These are phyloP conservation scores for Cutaneotrichosporon curvatum DNA, from an alignment of 1,284 basidiomycete species.

Conservation along the genomic window DNA sequence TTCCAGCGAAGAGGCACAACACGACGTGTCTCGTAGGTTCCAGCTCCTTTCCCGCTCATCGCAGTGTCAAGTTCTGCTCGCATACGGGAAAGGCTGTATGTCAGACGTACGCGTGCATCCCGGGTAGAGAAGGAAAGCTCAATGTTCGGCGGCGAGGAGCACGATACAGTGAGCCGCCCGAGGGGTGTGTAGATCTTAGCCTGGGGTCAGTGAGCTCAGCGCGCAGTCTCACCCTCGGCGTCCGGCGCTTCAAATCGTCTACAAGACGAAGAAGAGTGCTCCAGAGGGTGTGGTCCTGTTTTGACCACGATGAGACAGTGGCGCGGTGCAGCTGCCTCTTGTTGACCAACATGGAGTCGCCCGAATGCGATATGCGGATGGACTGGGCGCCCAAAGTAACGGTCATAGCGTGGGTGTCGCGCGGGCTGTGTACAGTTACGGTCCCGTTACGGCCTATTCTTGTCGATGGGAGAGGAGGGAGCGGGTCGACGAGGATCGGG, in stretches of 20 bases:
- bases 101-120: slow-evolving; percentile 11
- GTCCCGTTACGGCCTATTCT: slow-evolving; percentile 1
- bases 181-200: slow-evolving; percentile 29
- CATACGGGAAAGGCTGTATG: slow-evolving; percentile 15
- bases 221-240: slow-evolving; percentile 24
- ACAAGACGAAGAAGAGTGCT: slow-evolving; percentile 17
- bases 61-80: slow-evolving; percentile 15
- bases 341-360: not conserved
- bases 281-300: slow-evolving; percentile 23
- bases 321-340: no score
- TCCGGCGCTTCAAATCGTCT: slow-evolving; percentile 24
- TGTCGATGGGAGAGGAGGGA: slow-evolving; percentile 11
- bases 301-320: slow-evolving; percentile 11
- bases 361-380: not conserved
- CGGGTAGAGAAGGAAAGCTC: slow-evolving; percentile 20
- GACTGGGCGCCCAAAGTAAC: not conserved
- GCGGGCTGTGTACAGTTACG: slow-evolving; percentile 13
- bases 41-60: not conserved
- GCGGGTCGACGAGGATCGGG: slow-evolving; percentile 18
- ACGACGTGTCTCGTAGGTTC: slow-evolving; percentile 15
- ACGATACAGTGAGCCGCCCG: slow-evolving; percentile 31
- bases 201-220: slow-evolving; percentile 13
- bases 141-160: slow-evolving; percentile 33
- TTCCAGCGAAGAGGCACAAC: slow-evolving; percentile 6
- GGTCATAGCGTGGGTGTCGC: slow-evolving; percentile 3